Evolutionary conservation across 1,284 basidiomycete genomes (phyloP).

Genomic region (Caloboletus firmus): DNA sequence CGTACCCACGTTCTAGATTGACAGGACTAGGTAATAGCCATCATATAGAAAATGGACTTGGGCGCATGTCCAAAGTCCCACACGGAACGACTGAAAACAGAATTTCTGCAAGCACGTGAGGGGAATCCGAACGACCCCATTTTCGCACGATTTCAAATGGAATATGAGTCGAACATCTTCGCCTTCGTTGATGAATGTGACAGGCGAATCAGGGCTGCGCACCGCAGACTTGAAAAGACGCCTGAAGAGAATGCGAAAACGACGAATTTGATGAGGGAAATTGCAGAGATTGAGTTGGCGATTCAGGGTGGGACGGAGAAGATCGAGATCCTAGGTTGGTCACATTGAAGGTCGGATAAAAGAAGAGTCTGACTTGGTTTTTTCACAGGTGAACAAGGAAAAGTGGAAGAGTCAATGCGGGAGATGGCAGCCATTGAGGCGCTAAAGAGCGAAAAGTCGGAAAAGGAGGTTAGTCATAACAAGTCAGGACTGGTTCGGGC

Average conservation of each 20-base stretch:
- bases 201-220: slow-evolving; percentile 90
- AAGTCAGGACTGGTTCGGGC: neutral
- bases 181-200: slow-evolving; percentile 98
- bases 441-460: slow-evolving; percentile 91
- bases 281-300: slow-evolving; percentile 97
- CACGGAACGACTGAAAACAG: slow-evolving; percentile 90
- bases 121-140: slow-evolving; percentile 75
- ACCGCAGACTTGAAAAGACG: slow-evolving; percentile 96
- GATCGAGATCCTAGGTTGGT: slow-evolving; percentile 88
- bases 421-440: slow-evolving; percentile 98
- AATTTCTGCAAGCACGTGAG: slow-evolving; percentile 81
- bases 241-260: slow-evolving; percentile 99
- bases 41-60: slow-evolving; percentile 94
- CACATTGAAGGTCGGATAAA: slow-evolving; percentile 13
- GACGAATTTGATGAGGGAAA: slow-evolving; percentile 98
- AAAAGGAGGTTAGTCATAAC: slow-evolving; percentile 77
- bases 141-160: slow-evolving; percentile 84
- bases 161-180: slow-evolving; percentile 95
- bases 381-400: slow-evolving; percentile 84
- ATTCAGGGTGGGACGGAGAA: slow-evolving; percentile 98
- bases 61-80: slow-evolving; percentile 98
- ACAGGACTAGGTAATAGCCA: slow-evolving; percentile 8
- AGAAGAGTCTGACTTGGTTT: slow-evolving; percentile 11
- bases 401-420: slow-evolving; percentile 97
- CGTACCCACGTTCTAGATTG: slow-evolving; percentile 36